Evolutionary conservation across 352 stramenopile species (phyloP), one percentile per base, ranked within the genome.

Genomic region (Phytophthora podocarpi): DNA sequence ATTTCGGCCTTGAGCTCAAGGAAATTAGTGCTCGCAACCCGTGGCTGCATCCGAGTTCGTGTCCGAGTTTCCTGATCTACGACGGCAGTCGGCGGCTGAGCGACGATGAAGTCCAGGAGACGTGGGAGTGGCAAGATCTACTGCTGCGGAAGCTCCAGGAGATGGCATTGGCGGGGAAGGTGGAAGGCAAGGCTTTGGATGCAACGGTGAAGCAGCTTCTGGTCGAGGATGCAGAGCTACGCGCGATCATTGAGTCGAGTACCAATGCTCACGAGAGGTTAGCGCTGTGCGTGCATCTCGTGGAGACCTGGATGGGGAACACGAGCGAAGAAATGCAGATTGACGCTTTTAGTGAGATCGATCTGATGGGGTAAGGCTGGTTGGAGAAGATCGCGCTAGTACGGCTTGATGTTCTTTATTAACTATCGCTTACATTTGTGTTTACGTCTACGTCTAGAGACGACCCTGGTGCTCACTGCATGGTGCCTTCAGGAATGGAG

Each of bases 241-340:
- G 31, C 3, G 43, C 57, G 9, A 48, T 67, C 4, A 24, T 67
- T 30, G 24, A 11, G 20, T 62, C 45, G 10, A 35, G 23, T 45
- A 13, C 34, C 15, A 67, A 78, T 34, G 64, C 59, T 45, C 40
- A 53, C 1, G 40, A 69, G 26, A 53, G 73, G 12, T 46, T 87
- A 37, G 18, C 43, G 4, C 51, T 83, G 30, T 81, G 73, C 45
- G 18, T 85, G 26, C 67, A 63, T 16, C 64, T 85, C 31, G 62
- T 83, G 24, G 75, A 87, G 54, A 70, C 70, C 9, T 87, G 78
- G 78, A 85, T 87, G 75, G 78, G 78, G 9, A 66, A 64, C 4
- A 56, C 62, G 16, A 75, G 70, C 0, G 59, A 79, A 10, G 52
- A 66, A 30, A 59, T 85, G 36, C 75, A 82, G 53, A 59, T 82